Percentiles rank a stretch among this genome's conserved stretches.
Evolutionary conservation across 2,329 filamentous ascomycete genomes (phyloP).

Genomic region (Fusarium neocosmosporiellum): DNA sequence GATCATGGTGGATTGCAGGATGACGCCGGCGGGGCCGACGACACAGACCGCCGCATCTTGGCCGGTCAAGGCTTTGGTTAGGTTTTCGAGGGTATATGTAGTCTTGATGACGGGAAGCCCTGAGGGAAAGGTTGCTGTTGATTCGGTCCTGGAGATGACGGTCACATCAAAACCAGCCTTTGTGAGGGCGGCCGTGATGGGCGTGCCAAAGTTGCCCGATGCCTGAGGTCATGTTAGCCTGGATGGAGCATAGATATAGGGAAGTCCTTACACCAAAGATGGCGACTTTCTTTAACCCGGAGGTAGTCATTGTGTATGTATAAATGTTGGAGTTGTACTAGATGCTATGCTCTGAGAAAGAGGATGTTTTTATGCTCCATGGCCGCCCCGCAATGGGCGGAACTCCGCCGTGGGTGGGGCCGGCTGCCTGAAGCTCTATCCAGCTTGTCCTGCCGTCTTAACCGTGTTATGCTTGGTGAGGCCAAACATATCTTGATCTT

Average conservation of each 20-base stretch:
- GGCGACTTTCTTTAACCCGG: slow-evolving; percentile 6
- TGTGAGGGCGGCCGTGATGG: slow-evolving; percentile 28
- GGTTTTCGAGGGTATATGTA: neutral
- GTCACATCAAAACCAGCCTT: slow-evolving; percentile 21
- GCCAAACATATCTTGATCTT: neutral
- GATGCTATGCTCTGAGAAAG: neutral
- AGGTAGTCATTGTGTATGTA: slow-evolving; percentile 15
- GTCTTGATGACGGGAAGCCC: neutral
- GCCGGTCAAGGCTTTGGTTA: slow-evolving; percentile 3
- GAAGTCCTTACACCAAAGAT: slow-evolving; percentile 22
- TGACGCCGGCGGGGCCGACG: slow-evolving; percentile 24
- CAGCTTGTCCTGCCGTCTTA: neutral
- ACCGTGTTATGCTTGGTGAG: neutral
- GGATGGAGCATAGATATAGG: accelerated
- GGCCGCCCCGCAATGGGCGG: neutral
- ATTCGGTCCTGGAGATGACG: slow-evolving; percentile 28
- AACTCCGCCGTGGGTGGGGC: neutral
- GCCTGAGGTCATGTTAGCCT: slow-evolving; percentile 15
- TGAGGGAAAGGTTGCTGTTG: slow-evolving; percentile 21
- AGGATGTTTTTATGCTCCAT: neutral
- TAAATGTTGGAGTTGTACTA: neutral
- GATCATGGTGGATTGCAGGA: slow-evolving; percentile 22
- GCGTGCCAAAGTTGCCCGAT: slow-evolving; percentile 33
- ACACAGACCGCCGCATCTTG: slow-evolving; percentile 23
- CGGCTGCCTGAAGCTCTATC: neutral